Evolutionary conservation across 306 rosid genomes (phyloP), one percentile per base, ranked within the genome.

Genomic region (Urtica urens): DNA sequence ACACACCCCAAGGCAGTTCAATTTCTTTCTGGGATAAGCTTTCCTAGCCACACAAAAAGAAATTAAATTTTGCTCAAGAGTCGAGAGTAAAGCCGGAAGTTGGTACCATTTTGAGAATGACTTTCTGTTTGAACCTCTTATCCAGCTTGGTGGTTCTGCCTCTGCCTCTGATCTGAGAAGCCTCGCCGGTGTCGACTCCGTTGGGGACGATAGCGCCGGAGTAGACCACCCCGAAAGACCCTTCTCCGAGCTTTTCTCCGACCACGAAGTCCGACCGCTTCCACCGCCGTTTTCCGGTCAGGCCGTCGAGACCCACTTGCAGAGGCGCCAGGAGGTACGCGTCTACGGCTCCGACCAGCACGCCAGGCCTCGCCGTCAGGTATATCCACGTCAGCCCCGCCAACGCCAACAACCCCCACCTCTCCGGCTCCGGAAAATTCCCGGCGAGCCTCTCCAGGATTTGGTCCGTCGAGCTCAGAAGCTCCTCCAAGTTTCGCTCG

Each of bases 51-150:
- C n/a, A n/a, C n/a, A n/a, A n/a, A n/a, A n/a, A n/a, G n/a, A n/a
- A n/a, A n/a, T n/a, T n/a, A n/a, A n/a, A n/a, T n/a, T n/a, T n/a
- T n/a, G n/a, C n/a, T n/a, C n/a, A n/a, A n/a, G n/a, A n/a, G n/a
- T n/a, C n/a, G n/a, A n/a, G n/a, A n/a, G n/a, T n/a, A n/a, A n/a
- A n/a, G n/a, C n/a, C n/a, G n/a, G n/a, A n/a, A n/a, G n/a, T n/a
- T n/a, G n/a, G n/a, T 75, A 84, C 99, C 94, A 78, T 90, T 39
- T 90, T 90, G 16, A 85, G 95, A 71, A 90, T 81, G 50, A 90
- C 95, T 60, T 78, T 80, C 39, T 80, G 79, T 66, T 77, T 90
- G 26, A 77, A 67, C 69, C 69, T 84, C 48, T 28, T 47, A 54
- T 70, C 70, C 55, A 78, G 57, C 44, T 23, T 30, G 8, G 59